Conservation (phyloP, 2,329 filamentous ascomycete genomes). For the Botryotinia convoluta region DNA sequence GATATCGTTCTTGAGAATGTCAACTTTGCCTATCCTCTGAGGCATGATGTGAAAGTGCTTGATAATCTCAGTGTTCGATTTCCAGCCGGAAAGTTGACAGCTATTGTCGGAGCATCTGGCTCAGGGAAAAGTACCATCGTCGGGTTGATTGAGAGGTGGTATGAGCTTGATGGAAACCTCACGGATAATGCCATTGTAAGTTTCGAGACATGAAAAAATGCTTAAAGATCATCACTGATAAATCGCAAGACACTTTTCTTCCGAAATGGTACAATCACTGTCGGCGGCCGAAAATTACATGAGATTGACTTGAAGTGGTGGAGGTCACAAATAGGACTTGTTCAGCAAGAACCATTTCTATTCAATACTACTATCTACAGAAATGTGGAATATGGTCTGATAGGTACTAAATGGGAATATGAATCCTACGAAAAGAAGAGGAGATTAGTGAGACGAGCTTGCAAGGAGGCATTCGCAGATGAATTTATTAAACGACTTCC, state of each 20-base stretch:
- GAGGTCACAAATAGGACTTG: constrained; percentile 49
- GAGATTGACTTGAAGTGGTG: constrained; percentile 38
- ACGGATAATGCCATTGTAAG: constrained; percentile 36
- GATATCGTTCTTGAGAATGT: constrained; percentile 63
- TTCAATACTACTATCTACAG: constrained; percentile 49
- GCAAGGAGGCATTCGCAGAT: constrained; percentile 54
- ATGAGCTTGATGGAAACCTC: constrained; percentile 50
- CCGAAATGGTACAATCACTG: constrained; percentile 27
- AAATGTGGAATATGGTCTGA: constrained; percentile 29
- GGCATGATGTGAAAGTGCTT: constrained; percentile 62
- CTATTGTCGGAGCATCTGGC: constrained; percentile 71
- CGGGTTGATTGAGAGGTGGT: constrained; percentile 70
- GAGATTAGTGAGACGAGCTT: constrained; percentile 43
- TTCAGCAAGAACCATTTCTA: constrained; percentile 53
- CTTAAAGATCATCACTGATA: background rate
- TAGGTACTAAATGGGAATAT: constrained; percentile 27
- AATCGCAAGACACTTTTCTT: constrained; percentile 29
- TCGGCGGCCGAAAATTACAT: constrained; percentile 26
- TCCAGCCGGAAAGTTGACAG: constrained; percentile 64
- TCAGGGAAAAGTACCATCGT: constrained; percentile 74
- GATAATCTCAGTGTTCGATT: constrained; percentile 58
- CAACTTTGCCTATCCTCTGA: constrained; percentile 69
- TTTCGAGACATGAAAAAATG: background rate
- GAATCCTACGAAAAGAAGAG: constrained; percentile 22
- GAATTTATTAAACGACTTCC: constrained; percentile 54